Percentiles rank a stretch among this genome's conserved stretches.
These are phyloP conservation scores for Penicillium sp. DNA, from an alignment of 2,329 filamentous ascomycete species.

Conservation along the genomic window DNA sequence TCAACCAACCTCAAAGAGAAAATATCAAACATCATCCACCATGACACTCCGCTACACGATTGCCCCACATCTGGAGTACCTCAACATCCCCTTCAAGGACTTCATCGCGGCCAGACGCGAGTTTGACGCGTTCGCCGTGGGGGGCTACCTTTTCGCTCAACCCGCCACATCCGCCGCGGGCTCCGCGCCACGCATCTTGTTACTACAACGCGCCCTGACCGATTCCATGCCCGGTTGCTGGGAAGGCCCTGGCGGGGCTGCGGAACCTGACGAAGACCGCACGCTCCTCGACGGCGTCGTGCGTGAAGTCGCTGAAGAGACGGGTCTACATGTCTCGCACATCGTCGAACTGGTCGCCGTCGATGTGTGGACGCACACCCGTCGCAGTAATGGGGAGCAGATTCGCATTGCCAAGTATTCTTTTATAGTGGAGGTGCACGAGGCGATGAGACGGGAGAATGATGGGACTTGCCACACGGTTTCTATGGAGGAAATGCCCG, in stretches of 20 bases:
- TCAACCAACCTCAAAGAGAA: background rate
- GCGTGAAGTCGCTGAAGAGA: slow-evolving; percentile 56
- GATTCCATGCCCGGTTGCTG: slow-evolving; percentile 46
- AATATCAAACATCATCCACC: background rate
- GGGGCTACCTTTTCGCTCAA: slow-evolving; percentile 34
- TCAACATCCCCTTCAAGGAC: slow-evolving; percentile 27
- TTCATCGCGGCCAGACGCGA: slow-evolving; percentile 31
- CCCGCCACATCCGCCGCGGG: background rate
- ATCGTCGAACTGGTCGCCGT: slow-evolving; percentile 46
- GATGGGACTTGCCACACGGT: slow-evolving; percentile 16
- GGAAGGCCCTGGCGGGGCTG: slow-evolving; percentile 56
- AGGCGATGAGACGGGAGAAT: slow-evolving; percentile 14
- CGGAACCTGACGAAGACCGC: slow-evolving; percentile 46
- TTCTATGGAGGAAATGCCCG: slow-evolving; percentile 15
- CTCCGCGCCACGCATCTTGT: slow-evolving; percentile 35
- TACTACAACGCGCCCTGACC: slow-evolving; percentile 47
- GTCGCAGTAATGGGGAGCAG: slow-evolving; percentile 16
- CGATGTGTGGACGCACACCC: slow-evolving; percentile 34
- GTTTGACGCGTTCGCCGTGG: slow-evolving; percentile 31
- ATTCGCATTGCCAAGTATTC: slow-evolving; percentile 35
- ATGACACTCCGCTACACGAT: slow-evolving; percentile 25
- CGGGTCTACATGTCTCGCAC: slow-evolving; percentile 48
- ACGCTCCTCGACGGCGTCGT: slow-evolving; percentile 53
- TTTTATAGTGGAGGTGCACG: slow-evolving; percentile 41
- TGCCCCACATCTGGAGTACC: slow-evolving; percentile 33